phyloP scores from a whole-genome alignment of 1,139 yeast species.

The Suhomyces wounanorum region DNA sequence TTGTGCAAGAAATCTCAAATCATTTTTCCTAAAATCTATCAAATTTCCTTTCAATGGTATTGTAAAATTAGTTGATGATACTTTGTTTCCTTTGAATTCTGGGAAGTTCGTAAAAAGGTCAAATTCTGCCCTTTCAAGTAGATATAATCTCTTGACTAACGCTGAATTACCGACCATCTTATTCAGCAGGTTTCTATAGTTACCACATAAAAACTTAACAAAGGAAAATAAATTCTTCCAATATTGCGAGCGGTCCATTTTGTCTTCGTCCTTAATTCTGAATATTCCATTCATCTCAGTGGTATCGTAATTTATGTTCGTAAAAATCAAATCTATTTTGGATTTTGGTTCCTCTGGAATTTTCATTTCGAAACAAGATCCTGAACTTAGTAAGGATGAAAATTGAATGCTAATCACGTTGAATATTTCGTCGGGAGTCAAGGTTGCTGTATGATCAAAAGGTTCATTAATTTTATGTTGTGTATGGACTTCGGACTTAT shows the following conservation, averaged over 20 bases:
- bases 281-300: conserved; percentile 25
- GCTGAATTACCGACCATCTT: conserved; percentile 8
- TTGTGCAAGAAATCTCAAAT: conserved; percentile 33
- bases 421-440: conserved; percentile 20
- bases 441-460: not conserved
- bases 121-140: conserved; percentile 11
- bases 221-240: conserved; percentile 9
- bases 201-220: conserved; percentile 13
- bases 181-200: conserved; percentile 4
- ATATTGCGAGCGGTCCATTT: not conserved
- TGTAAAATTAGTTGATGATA: not conserved
- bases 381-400: conserved; percentile 22
- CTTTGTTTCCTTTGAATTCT: not conserved
- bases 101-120: conserved; percentile 4
- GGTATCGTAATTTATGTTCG: conserved; percentile 24
- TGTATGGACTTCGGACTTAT: not conserved
- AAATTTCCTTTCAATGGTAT: conserved; percentile 27
- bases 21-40: conserved; percentile 39
- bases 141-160: conserved; percentile 10
- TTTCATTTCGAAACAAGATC: conserved; percentile 20
- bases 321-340: conserved; percentile 21
- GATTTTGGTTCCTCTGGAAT: conserved; percentile 12
- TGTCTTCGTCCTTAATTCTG: conserved; percentile 2
- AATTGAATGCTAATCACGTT: conserved; percentile 24
- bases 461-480: not conserved